phyloP scores from a whole-genome alignment of 2,329 filamentous ascomycete genomes.

The Apiospora koreana region DNA sequence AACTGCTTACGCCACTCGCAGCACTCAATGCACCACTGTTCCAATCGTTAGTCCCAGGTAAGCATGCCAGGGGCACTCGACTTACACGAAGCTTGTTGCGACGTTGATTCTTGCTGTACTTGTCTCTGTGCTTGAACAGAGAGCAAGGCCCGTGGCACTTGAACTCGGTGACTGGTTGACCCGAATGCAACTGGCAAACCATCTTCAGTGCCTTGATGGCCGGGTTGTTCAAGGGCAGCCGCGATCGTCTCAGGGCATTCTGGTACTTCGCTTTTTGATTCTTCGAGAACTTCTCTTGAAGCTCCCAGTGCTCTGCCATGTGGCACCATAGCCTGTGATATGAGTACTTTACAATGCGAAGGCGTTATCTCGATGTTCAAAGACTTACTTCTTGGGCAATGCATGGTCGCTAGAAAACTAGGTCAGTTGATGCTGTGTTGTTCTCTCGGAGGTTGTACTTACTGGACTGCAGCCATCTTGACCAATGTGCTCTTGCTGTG shows the following conservation, averaged over 20 bases:
- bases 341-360: not conserved
- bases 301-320: conserved; percentile 31
- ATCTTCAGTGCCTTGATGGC: conserved; percentile 26
- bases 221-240: conserved; percentile 13
- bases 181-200: conserved; percentile 30
- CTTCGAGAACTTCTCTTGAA: conserved; percentile 29
- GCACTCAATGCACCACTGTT: conserved; percentile 38
- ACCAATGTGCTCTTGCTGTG: not conserved
- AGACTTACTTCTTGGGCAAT: not conserved
- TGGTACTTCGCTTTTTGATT: conserved; percentile 30
- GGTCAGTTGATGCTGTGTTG: not conserved
- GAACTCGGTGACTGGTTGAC: conserved; percentile 18
- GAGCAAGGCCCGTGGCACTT: conserved; percentile 36
- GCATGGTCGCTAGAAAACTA: not conserved
- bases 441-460: not conserved
- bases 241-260: conserved; percentile 13
- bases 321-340: conserved; percentile 31
- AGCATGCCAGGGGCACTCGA: not conserved
- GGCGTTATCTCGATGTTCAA: not conserved
- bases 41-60: not conserved
- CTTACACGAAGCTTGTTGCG: conserved; percentile 23
- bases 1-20: conserved; percentile 31
- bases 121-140: conserved; percentile 22
- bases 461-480: not conserved
- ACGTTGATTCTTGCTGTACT: conserved; percentile 36